Percentiles rank a stretch among this genome's conserved stretches.
These are phyloP conservation scores for Digitaria exilis DNA, from an alignment of 202 grass and related monocot genomes.

Conservation along the genomic window DNA sequence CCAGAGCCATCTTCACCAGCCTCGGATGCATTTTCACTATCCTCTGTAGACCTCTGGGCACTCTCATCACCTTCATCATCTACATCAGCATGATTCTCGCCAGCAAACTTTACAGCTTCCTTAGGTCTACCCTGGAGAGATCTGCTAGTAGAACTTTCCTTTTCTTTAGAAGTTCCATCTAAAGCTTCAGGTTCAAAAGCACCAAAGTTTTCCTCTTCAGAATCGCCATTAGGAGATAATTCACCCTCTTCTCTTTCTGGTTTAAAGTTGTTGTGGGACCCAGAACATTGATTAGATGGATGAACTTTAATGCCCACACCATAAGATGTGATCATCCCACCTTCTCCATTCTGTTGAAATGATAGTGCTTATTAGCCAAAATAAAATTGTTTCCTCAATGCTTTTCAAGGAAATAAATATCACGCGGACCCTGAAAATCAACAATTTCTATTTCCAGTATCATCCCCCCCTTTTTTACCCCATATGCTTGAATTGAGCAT, in stretches of 20 bases:
- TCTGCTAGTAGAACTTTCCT: conserved; percentile 57
- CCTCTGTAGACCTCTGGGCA: conserved; percentile 83
- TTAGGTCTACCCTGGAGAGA: conserved; percentile 49
- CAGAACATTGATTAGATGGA: conserved; percentile 23
- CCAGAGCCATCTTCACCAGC: conserved; percentile 81
- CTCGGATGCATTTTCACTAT: conserved; percentile 83
- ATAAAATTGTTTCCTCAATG: background rate
- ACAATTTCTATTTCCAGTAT: background rate
- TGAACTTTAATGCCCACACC: conserved; percentile 14
- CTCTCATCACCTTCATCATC: conserved; percentile 88
- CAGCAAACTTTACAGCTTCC: conserved; percentile 55
- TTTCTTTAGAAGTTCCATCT: conserved; percentile 52
- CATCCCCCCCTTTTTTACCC: background rate
- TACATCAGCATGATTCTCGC: conserved; percentile 83
- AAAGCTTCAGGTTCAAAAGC: conserved; percentile 53
- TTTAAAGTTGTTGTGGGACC: conserved; percentile 44
- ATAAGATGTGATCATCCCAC: conserved; percentile 19
- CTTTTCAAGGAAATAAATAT: conserved; percentile 14
- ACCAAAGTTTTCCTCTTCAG: conserved; percentile 85
- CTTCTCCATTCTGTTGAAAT: conserved; percentile 38
- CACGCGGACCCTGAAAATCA: background rate
- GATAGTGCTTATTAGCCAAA: conserved; percentile 24
- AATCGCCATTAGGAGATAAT: conserved; percentile 94
- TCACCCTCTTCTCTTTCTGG: conserved; percentile 93
- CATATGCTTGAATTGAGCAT: conserved; percentile 8